phyloP scores from a whole-genome alignment of 192 early-diverging fungal species.

The Coemansia sp. region DNA sequence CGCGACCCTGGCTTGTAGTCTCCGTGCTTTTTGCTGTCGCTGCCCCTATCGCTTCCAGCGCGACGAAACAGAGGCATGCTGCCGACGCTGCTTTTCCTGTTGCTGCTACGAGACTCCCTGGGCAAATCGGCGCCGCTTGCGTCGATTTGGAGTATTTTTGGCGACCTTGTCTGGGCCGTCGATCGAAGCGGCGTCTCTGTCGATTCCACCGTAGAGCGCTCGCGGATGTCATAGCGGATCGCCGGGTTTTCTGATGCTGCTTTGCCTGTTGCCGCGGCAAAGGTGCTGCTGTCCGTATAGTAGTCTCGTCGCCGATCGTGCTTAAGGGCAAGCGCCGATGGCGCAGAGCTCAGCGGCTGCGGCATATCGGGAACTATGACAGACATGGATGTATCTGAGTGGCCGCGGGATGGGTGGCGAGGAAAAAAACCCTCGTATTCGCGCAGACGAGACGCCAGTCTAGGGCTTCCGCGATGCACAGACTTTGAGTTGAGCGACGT shows the following conservation, averaged over 20 bases:
- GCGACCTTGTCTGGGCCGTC: constrained; percentile 8
- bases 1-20: constrained; percentile 32
- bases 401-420: constrained; percentile 32
- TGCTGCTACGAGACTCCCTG: constrained; percentile 2
- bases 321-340: constrained; percentile 33
- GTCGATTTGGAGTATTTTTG: constrained; percentile 21
- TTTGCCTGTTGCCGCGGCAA: constrained; percentile 38
- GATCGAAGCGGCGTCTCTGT: constrained; percentile 11
- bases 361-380: constrained; percentile 39
- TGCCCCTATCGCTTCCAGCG: constrained; percentile 2
- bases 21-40: constrained; percentile 2
- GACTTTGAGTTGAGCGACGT: not conserved
- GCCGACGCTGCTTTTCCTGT: constrained; percentile 12
- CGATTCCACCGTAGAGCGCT: constrained; percentile 23
- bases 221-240: constrained; percentile 32
- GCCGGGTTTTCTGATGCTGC: constrained; percentile 31
- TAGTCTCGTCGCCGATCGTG: constrained; percentile 47
- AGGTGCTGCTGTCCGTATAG: constrained; percentile 38
- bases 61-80: constrained; percentile 29
- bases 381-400: constrained; percentile 35
- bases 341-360: constrained; percentile 34
- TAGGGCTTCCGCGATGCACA: constrained; percentile 4
- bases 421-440: constrained; percentile 39
- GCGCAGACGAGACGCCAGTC: constrained; percentile 2
- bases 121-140: constrained; percentile 1